Evolutionary conservation across 2,329 filamentous ascomycete genomes (phyloP).

Genomic region (Aspergillus candidus): DNA sequence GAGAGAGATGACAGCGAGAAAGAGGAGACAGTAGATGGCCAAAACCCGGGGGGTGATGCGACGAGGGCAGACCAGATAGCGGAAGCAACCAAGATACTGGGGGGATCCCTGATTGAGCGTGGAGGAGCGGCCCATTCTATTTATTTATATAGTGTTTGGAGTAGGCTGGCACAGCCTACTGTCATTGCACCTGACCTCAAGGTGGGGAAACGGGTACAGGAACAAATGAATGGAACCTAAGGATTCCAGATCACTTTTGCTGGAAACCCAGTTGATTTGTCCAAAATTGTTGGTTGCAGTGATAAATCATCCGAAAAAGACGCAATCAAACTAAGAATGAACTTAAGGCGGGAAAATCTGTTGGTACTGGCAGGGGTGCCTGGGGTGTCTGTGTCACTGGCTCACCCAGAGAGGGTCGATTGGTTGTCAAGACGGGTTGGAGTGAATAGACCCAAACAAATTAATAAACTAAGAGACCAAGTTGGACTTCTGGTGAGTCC

Average conservation of each 20-base stretch:
- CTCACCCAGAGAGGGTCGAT: neutral
- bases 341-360: neutral
- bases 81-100: slow-evolving; percentile 21
- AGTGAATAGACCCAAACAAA: neutral
- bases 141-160: slow-evolving; percentile 6
- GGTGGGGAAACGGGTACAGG: slow-evolving; percentile 4
- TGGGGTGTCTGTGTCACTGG: neutral
- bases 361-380: neutral
- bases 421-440: too few species aligned
- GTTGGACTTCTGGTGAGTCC: too few species aligned
- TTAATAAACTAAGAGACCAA: too few species aligned
- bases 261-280: slow-evolving; percentile 7
- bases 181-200: slow-evolving; percentile 17
- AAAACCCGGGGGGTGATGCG: slow-evolving; percentile 26
- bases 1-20: slow-evolving; percentile 21
- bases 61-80: slow-evolving; percentile 23
- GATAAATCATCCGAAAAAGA: slow-evolving; percentile 15
- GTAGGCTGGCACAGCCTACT: neutral
- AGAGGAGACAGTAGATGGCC: slow-evolving; percentile 24
- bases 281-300: slow-evolving; percentile 13
- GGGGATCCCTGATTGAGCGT: slow-evolving; percentile 8
- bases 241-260: slow-evolving; percentile 14
- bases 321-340: slow-evolving; percentile 14
- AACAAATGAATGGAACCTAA: slow-evolving; percentile 9
- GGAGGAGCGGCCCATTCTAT: slow-evolving; percentile 15